phyloP scores from a whole-genome alignment of 345 rosid genomes.

The Acer yangbiense region DNA sequence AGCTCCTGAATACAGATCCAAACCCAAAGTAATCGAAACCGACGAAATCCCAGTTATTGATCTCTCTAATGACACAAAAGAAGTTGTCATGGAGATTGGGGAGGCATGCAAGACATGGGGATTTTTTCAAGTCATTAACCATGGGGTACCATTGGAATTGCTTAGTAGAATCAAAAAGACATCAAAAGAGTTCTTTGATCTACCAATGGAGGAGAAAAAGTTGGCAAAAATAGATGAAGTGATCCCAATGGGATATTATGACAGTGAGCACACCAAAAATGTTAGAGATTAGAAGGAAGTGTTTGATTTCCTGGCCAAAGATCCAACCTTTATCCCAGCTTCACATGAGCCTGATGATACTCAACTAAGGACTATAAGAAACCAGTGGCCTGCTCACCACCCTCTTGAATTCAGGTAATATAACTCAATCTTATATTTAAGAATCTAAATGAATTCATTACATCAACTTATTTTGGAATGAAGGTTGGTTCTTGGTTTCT shows the following conservation, averaged over 20 bases:
- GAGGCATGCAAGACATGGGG: conserved; percentile 84
- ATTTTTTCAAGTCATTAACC: conserved; percentile 83
- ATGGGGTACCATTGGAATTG: conserved; percentile 62
- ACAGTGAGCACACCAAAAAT: conserved; percentile 85
- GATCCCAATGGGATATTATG: conserved; percentile 71
- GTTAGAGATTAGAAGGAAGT: conserved; percentile 94
- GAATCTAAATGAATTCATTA: too few species aligned
- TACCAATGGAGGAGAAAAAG: conserved; percentile 56
- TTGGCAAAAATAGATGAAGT: conserved; percentile 68
- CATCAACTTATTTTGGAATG: not conserved
- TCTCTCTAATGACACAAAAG: conserved; percentile 37
- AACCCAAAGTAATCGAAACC: conserved; percentile 12
- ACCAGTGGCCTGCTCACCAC: conserved; percentile 75
- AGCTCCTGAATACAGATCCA: conserved; percentile 52
- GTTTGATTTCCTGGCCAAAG: conserved; percentile 63
- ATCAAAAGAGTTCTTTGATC: conserved; percentile 57
- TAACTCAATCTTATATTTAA: too few species aligned
- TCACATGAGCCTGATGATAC: conserved; percentile 50
- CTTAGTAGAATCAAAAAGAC: conserved; percentile 36
- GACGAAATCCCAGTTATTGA: conserved; percentile 67
- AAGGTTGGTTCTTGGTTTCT: not conserved
- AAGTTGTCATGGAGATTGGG: conserved; percentile 46
- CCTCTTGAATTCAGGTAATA: conserved; percentile 13
- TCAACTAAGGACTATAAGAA: conserved; percentile 45
- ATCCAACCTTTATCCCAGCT: conserved; percentile 64